These are phyloP conservation scores for Platanthera zijinensis DNA, from an alignment of 106 monocot genomes.

Conservation along the genomic window DNA sequence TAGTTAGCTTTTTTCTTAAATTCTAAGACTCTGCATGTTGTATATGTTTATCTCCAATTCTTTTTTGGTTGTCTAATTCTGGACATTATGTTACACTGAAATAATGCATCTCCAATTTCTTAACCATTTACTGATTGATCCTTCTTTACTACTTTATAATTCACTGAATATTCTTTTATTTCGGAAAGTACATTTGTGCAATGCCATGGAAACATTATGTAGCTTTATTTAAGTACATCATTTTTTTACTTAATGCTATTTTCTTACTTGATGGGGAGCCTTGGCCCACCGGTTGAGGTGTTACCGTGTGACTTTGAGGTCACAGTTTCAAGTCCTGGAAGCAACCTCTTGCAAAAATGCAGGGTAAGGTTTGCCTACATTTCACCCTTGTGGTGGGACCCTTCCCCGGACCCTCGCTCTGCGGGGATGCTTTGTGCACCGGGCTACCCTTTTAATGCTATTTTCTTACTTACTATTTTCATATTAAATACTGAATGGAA, in stretches of 20 bases:
- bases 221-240: background rate
- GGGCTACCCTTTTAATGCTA: too few species aligned
- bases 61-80: background rate
- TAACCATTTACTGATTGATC: background rate
- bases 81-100: background rate
- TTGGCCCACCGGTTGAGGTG: too few species aligned
- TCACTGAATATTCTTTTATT: background rate
- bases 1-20: background rate
- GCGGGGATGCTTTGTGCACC: too few species aligned
- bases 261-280: too few species aligned
- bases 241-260: background rate
- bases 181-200: background rate
- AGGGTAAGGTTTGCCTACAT: too few species aligned
- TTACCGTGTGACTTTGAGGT: too few species aligned
- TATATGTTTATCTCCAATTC: background rate
- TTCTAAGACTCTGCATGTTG: background rate
- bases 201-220: background rate
- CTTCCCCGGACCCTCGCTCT: too few species aligned
- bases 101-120: background rate
- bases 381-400: too few species aligned
- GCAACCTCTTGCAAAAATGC: too few species aligned
- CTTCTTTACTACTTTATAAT: conserved; percentile 3
- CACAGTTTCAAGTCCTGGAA: too few species aligned
- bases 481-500: background rate
- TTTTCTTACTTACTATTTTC: background rate